Percentiles rank a stretch among this genome's conserved stretches.
Evolutionary conservation across 768 basidiomycete species (phyloP).

Genomic region (Macrolepiota dolichaula): DNA sequence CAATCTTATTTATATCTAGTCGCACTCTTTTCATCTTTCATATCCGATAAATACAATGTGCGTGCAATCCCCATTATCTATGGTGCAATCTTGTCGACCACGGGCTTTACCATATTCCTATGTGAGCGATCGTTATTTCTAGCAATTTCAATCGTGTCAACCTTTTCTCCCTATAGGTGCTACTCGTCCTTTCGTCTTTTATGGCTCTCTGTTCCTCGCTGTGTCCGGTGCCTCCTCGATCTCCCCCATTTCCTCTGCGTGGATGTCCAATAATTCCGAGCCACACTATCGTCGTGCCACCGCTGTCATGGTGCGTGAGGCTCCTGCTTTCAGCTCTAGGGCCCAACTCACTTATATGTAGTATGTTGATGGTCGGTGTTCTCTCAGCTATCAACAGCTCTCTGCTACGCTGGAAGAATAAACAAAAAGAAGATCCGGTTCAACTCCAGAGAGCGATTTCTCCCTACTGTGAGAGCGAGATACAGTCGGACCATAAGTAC

Average conservation of each 20-base stretch:
- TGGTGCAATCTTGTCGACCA: slow-evolving; percentile 19
- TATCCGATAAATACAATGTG: slow-evolving; percentile 15
- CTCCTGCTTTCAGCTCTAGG: not conserved
- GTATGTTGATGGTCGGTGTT: slow-evolving; percentile 18
- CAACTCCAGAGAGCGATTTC: slow-evolving; percentile 25
- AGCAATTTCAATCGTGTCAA: not conserved
- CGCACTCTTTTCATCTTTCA: slow-evolving; percentile 3
- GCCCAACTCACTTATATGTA: not conserved
- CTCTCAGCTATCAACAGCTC: slow-evolving; percentile 22
- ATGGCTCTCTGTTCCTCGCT: slow-evolving; percentile 44
- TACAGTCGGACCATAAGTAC: slow-evolving; percentile 2
- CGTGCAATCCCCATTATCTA: slow-evolving; percentile 21
- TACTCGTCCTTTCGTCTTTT: slow-evolving; percentile 23
- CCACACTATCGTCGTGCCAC: slow-evolving; percentile 48
- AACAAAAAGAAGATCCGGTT: slow-evolving; percentile 17
- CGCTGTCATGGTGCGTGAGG: slow-evolving; percentile 14
- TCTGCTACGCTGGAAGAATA: slow-evolving; percentile 25
- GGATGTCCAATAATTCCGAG: slow-evolving; percentile 49
- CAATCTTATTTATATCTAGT: not conserved
- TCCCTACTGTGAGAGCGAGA: slow-evolving; percentile 19
- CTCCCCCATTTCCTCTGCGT: slow-evolving; percentile 39
- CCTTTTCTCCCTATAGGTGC: not conserved
- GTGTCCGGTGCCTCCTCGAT: slow-evolving; percentile 37
- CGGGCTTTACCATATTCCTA: slow-evolving; percentile 37
- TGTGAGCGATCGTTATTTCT: slow-evolving; percentile 18